phyloP scores from a whole-genome alignment of 257 asterid genomes.

The Plantago elongata region DNA sequence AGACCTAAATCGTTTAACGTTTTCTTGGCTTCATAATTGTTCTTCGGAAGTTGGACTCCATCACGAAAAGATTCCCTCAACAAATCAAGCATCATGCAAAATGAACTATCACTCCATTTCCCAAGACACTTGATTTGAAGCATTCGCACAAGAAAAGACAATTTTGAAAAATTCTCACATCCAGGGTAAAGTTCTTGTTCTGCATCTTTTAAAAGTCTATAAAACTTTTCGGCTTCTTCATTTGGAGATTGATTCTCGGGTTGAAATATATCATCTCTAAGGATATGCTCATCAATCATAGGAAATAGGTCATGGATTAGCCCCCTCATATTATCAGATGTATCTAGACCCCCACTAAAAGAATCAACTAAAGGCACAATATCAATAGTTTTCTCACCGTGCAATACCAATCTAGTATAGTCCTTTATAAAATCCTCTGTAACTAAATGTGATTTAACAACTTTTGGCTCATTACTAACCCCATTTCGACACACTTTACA shows the following conservation, averaged over 20 bases:
- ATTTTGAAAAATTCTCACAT: not conserved
- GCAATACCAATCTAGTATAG: not conserved
- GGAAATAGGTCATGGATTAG: not conserved
- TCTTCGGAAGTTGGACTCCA: constrained; percentile 5
- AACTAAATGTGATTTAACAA: not conserved
- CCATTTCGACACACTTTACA: constrained; percentile 1
- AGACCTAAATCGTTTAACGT: constrained; percentile 16
- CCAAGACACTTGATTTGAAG: constrained; percentile 10
- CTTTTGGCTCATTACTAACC: not conserved
- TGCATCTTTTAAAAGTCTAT: not conserved
- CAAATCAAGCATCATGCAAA: constrained; percentile 10
- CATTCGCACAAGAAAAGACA: not conserved
- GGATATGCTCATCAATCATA: not conserved
- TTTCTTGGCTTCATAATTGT: constrained; percentile 1
- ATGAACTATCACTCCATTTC: constrained; percentile 15
- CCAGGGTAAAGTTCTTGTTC: constrained; percentile 3
- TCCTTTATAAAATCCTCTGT: not conserved
- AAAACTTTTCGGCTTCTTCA: constrained; percentile 8
- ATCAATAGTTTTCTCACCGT: not conserved
- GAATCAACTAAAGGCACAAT: not conserved
- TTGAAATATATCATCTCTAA: not conserved
- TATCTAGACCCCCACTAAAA: not conserved
- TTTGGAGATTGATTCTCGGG: not conserved
- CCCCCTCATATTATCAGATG: constrained; percentile 1
- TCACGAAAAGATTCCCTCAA: not conserved